A percentile compares a stretch with the other conserved stretches of the same genome.
phyloP scores from a whole-genome alignment of 805 yeast species.

The Candida sithepensis region DNA sequence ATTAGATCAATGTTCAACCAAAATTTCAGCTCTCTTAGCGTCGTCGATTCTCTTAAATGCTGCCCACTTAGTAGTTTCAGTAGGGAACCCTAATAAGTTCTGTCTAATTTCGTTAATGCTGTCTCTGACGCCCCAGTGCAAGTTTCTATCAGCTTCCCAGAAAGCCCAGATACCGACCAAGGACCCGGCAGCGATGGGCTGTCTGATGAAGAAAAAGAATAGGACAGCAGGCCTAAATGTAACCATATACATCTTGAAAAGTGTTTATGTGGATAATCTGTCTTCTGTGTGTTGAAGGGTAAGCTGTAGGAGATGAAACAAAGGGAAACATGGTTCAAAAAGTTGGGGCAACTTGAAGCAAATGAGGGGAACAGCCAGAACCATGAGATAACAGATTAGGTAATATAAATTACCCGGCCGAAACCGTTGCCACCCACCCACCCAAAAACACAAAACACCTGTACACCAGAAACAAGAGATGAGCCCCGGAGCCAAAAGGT shows the following conservation, averaged over 20 bases:
- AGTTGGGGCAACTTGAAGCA: neutral
- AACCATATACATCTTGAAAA: slow-evolving; percentile 20
- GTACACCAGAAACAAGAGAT: too few relatives aligned
- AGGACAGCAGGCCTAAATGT: slow-evolving; percentile 36
- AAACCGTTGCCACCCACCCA: too few relatives aligned
- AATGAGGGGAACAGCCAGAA: neutral
- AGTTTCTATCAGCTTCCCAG: slow-evolving; percentile 35
- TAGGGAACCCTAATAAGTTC: slow-evolving; percentile 31
- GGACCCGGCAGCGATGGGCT: slow-evolving; percentile 34
- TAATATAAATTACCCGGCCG: neutral
- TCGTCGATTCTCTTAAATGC: slow-evolving; percentile 31
- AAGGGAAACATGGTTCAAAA: neutral
- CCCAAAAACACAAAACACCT: too few relatives aligned
- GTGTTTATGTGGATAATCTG: neutral
- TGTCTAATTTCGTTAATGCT: slow-evolving; percentile 27
- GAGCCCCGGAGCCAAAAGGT: neutral
- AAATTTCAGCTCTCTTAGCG: slow-evolving; percentile 24
- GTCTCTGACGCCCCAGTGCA: slow-evolving; percentile 30
- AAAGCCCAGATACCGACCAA: slow-evolving; percentile 30
- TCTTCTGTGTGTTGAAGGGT: neutral
- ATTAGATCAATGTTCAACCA: neutral
- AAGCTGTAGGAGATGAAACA: neutral
- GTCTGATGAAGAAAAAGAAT: slow-evolving; percentile 34
- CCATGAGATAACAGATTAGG: neutral
- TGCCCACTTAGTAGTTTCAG: slow-evolving; percentile 26